A percentile compares a stretch with the other conserved stretches of the same genome.
phyloP scores from a whole-genome alignment of 2,329 filamentous ascomycete genomes.

The Aureobasidium melanogenum region DNA sequence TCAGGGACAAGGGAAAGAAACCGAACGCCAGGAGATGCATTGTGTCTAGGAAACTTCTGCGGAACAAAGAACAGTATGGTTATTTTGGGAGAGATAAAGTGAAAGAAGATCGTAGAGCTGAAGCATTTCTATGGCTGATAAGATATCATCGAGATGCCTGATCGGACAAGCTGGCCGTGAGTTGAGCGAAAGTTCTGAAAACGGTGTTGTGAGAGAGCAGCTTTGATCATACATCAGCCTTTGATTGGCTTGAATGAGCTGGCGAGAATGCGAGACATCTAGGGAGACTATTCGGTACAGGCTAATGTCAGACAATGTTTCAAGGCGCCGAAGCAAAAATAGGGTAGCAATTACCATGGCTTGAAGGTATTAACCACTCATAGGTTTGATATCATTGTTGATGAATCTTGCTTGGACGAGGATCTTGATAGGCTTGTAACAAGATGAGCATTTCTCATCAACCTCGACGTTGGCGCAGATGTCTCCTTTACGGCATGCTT shows the following conservation, averaged over 20 bases:
- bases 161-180: not conserved
- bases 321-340: not conserved
- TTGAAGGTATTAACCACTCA: not conserved
- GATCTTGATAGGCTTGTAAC: slow-evolving; percentile 14
- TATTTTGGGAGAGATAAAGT: too few species aligned
- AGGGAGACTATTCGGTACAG: not conserved
- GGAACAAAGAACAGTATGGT: not conserved
- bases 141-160: too few species aligned
- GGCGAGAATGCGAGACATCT: too few species aligned
- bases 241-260: not conserved
- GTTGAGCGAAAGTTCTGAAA: not conserved
- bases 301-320: not conserved
- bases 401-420: not conserved
- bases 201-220: not conserved
- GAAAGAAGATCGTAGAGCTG: not conserved
- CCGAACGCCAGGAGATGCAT: not conserved
- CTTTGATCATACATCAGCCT: not conserved
- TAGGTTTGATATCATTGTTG: not conserved
- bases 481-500: slow-evolving; percentile 24
- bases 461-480: slow-evolving; percentile 30
- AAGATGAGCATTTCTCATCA: slow-evolving; percentile 25
- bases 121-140: not conserved
- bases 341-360: not conserved
- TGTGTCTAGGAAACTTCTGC: not conserved
- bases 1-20: not conserved